Evolutionary conservation across 148 eudicot genomes (phyloP), one percentile per base, ranked within the genome.

Genomic region (Salicornia ramosissima): DNA sequence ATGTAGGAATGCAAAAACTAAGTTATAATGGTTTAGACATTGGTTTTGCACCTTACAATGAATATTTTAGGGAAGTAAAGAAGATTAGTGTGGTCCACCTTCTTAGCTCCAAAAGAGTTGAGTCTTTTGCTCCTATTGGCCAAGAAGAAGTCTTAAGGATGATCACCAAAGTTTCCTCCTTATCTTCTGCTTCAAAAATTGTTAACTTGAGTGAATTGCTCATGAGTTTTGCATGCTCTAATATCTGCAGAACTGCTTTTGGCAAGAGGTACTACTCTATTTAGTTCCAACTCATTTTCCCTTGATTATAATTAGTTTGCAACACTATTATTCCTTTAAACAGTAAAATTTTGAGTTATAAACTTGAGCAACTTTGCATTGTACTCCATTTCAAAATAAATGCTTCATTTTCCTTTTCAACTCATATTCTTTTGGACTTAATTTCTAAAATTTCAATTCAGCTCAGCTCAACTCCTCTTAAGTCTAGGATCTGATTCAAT

Each of bases 181-280:
- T 76, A 0, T 57, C 75, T n/a, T 58, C 25, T 1, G 28, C 67
- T 13, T 57, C 52, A 0, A 59, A 65, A 29, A n/a, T 36, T 25
- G 64, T 72, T 16, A 61, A 65, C 13, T 21, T 77, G 21, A 77
- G 71, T 58, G 71, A 77, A 12, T 16, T 77, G 60, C 13, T 77
- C 45, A 58, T 39, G 10, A 6, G 40, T 11, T 74, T 56, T 65
- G 33, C 66, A 24, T 6, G 53, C 33, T 45, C 43, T 5, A n/a
- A 65, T 18, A 65, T 77, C 5, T 77, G 75, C 26, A 64, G 60
- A n/a, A 66, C 49, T 25, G 80, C 80, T 29, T 77, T 77, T 57
- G 80, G 80, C 24, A 77, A 42, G 67, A 71, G 75, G 75, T 77
- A 71, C 1, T 19, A 34, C 24, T 31, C 2, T 6, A n/a, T n/a